A percentile compares a stretch with the other conserved stretches of the same genome.
Evolutionary conservation across 2,329 filamentous ascomycete genomes (phyloP).

Genomic region (Phaeosphaeriaceae sp.): DNA sequence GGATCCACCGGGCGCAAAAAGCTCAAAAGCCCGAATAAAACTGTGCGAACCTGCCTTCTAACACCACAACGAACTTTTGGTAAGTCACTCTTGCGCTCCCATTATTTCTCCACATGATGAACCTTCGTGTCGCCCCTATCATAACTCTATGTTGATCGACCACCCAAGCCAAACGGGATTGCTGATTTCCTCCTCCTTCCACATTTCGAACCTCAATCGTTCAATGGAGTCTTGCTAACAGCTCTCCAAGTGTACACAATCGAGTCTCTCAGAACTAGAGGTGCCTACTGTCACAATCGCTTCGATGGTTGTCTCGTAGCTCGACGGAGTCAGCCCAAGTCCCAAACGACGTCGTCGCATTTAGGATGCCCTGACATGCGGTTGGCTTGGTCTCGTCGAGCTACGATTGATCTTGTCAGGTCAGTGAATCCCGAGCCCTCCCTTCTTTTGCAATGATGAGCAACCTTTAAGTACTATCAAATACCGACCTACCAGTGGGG

Average conservation of each 20-base stretch:
- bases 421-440: slow-evolving; percentile 17
- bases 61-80: slow-evolving; percentile 33
- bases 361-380: background rate
- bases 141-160: slow-evolving; percentile 50
- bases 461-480: slow-evolving; percentile 49
- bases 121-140: slow-evolving; percentile 51
- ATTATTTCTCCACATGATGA: slow-evolving; percentile 37
- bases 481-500: slow-evolving; percentile 48
- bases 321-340: slow-evolving; percentile 4
- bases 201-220: slow-evolving; percentile 6
- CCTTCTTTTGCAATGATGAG: slow-evolving; percentile 39
- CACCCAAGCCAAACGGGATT: slow-evolving; percentile 50
- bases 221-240: slow-evolving; percentile 5
- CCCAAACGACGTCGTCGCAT: background rate
- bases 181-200: slow-evolving; percentile 34
- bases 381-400: slow-evolving; percentile 17
- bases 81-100: slow-evolving; percentile 32
- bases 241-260: background rate
- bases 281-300: background rate
- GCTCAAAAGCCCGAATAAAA: slow-evolving; percentile 23
- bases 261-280: background rate
- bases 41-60: slow-evolving; percentile 20
- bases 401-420: slow-evolving; percentile 18
- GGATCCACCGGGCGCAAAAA: slow-evolving; percentile 28
- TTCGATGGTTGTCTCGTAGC: slow-evolving; percentile 6